Percentiles rank a stretch among this genome's conserved stretches.
phyloP scores from a whole-genome alignment of 345 rosid species.

The Acer negundo region DNA sequence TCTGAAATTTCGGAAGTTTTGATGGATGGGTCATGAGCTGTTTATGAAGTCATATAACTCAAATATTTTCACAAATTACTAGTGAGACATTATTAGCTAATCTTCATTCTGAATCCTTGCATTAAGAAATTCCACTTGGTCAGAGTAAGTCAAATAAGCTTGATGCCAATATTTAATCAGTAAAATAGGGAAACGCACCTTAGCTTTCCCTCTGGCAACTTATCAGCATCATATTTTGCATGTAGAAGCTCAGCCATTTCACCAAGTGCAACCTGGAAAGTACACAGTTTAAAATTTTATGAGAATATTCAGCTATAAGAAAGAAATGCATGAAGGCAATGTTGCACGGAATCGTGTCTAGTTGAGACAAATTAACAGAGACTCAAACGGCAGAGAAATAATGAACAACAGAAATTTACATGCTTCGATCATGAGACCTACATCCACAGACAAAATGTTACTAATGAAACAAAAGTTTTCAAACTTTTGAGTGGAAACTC shows the following conservation, averaged over 20 bases:
- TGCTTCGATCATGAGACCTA: too few relatives aligned
- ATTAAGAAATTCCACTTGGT: background rate
- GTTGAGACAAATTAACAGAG: too few relatives aligned
- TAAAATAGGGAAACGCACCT: constrained; percentile 48
- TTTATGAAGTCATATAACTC: background rate
- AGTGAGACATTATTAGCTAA: background rate
- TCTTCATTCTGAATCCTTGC: background rate
- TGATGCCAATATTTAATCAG: background rate
- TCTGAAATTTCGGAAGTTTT: background rate
- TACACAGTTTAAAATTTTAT: constrained; percentile 2
- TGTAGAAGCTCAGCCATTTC: constrained; percentile 71
- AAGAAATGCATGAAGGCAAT: background rate
- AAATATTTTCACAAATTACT: background rate
- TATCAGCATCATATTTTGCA: constrained; percentile 68
- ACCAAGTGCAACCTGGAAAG: constrained; percentile 81
- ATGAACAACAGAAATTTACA: too few relatives aligned
- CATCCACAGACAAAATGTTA: too few relatives aligned
- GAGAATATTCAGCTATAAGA: background rate
- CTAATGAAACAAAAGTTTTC: too few relatives aligned
- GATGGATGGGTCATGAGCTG: background rate
- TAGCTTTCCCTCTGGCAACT: constrained; percentile 75
- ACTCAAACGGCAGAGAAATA: too few relatives aligned
- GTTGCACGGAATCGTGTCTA: too few relatives aligned
- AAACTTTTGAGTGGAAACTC: too few relatives aligned
- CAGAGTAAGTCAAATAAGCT: background rate